Evolutionary conservation across 257 asterid genomes (phyloP).

Genomic region (Jacaranda mimosifolia): DNA sequence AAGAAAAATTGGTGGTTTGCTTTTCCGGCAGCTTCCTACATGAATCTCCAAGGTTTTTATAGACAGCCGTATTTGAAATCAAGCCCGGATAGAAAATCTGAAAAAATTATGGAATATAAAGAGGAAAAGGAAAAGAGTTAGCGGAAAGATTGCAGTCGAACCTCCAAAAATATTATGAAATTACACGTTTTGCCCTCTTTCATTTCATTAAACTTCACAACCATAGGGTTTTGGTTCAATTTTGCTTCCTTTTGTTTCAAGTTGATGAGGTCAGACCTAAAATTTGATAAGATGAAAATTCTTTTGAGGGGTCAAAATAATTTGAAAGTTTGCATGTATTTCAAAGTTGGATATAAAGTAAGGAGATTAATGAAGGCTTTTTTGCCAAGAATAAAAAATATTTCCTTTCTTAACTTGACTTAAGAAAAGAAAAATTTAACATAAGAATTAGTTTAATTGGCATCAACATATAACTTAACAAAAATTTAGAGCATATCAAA

Average conservation of each 20-base stretch:
- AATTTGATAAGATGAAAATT: too few species aligned
- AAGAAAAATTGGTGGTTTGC: not conserved
- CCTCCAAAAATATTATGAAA: not conserved
- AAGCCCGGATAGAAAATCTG: not conserved
- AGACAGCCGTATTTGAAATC: not conserved
- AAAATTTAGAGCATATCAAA: too few species aligned
- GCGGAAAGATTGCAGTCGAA: not conserved
- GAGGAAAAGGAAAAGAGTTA: not conserved
- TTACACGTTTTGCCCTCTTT: not conserved
- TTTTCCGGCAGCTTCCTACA: not conserved
- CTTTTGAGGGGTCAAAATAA: too few species aligned
- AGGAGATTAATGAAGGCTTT: too few species aligned
- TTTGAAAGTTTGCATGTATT: too few species aligned
- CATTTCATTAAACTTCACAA: too few species aligned
- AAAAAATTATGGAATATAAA: not conserved
- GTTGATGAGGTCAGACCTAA: not conserved
- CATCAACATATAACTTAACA: too few species aligned
- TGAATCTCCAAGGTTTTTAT: not conserved
- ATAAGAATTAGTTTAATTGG: too few species aligned
- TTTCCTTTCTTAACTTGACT: too few species aligned
- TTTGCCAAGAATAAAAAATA: too few species aligned
- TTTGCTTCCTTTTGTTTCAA: not conserved
- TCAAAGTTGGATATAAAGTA: too few species aligned
- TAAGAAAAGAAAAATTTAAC: too few species aligned
- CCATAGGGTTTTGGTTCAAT: not conserved